phyloP scores from a whole-genome alignment of 805 yeast genomes.

The Saccharomycopsis lassenensis region DNA sequence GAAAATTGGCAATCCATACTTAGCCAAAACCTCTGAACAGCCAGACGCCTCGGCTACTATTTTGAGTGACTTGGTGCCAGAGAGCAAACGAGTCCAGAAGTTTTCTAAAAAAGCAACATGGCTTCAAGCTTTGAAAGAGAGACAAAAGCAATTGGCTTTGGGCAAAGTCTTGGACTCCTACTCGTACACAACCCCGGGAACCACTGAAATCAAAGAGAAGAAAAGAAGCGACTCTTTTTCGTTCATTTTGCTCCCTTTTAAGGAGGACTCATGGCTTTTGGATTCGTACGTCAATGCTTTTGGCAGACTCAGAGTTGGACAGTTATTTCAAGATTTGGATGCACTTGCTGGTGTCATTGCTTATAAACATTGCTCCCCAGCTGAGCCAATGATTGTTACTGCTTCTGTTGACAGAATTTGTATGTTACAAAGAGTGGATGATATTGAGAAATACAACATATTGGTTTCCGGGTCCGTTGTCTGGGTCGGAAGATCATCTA shows the following conservation, averaged over 20 bases:
- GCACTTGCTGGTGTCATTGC: conserved; percentile 92
- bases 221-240: conserved; percentile 71
- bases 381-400: conserved; percentile 90
- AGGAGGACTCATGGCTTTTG: conserved; percentile 68
- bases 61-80: conserved; percentile 11
- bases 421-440: conserved; percentile 76
- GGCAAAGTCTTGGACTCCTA: conserved; percentile 65
- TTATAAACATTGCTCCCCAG: conserved; percentile 87
- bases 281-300: conserved; percentile 84
- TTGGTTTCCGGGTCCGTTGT: conserved; percentile 84
- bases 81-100: conserved; percentile 13
- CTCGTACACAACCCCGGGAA: conserved; percentile 60
- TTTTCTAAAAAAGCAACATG: conserved; percentile 47
- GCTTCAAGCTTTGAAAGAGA: conserved; percentile 73
- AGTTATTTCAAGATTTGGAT: conserved; percentile 86
- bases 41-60: conserved; percentile 18
- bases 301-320: conserved; percentile 89
- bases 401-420: conserved; percentile 90
- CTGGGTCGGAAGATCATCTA: conserved; percentile 91
- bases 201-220: conserved; percentile 59
- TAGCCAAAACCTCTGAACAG: conserved; percentile 15
- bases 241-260: conserved; percentile 65
- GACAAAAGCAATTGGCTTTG: conserved; percentile 56
- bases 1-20: conserved; percentile 6
- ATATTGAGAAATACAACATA: conserved; percentile 62